Evolutionary conservation across 306 rosid genomes (phyloP), one percentile per base, ranked within the genome.

Genomic region (Phaseolus lunatus): DNA sequence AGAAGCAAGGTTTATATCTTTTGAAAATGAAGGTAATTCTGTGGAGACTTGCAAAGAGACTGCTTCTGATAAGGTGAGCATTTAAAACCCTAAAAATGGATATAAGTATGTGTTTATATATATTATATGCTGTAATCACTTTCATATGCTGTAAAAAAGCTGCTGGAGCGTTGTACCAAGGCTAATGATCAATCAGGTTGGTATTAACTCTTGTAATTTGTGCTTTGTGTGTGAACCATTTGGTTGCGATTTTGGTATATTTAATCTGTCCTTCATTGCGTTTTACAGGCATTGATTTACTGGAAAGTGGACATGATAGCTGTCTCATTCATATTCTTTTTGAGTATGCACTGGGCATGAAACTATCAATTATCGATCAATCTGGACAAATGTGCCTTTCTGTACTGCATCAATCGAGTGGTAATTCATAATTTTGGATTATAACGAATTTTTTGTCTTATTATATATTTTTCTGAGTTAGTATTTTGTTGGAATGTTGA

Each of bases 341-440:
- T 72, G 98, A 90, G 88, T 78, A 80, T 67, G 73, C 90, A 81
- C 73, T 87, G 86, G 97, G 90, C 67, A 86, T 95, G 96, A 90
- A 95, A 80, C 78, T 95, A 83, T 90, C 94, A 6, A 29, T 85
- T 39, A 71, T 80, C 71, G 3, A 64, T 86, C 88, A 79, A 81
- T 81, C 78, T 76, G 94, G 90, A 78, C 85, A 78, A 76, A 52
- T 80, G 33, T 85, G 89, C 82, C 73, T 90, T 73, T 86, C 89
- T 31, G 96, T 91, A 20, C 27, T 84, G 64, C 98, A 95, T 67
- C 86, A 86, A 78, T 85, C 97, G 77, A 92, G 96, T 33, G 99
- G 99, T 95, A 94, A 88, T 73, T 81, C 71, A 29, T 58, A 20
- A 52, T 70, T 77, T 83, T 76, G 61, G 52, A 24, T 29, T 71